phyloP scores from a whole-genome alignment of 345 rosid species.

The Lepidium sativum region DNA sequence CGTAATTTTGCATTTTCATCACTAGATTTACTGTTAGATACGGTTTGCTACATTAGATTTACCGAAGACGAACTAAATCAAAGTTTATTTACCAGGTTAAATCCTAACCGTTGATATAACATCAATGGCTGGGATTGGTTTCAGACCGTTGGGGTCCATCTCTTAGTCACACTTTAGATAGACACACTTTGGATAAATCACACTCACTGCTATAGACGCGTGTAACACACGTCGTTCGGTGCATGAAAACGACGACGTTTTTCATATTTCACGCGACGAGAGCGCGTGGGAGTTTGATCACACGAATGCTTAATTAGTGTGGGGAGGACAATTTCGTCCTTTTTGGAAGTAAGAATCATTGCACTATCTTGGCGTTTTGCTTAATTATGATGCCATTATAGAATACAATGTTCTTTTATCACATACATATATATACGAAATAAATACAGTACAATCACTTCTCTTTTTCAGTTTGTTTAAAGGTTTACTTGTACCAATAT shows the following conservation, averaged over 20 bases:
- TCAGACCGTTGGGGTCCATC: constrained; percentile 13
- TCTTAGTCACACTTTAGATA: constrained; percentile 27
- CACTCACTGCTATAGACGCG: constrained; percentile 8
- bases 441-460: neutral
- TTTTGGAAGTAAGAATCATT: constrained; percentile 19
- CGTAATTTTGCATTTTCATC: constrained; percentile 3
- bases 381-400: constrained; percentile 18
- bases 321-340: constrained; percentile 23
- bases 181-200: constrained; percentile 24
- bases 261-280: neutral
- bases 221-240: neutral
- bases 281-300: constrained; percentile 4
- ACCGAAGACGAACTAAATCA: constrained; percentile 19
- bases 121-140: constrained; percentile 29
- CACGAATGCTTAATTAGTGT: constrained; percentile 23
- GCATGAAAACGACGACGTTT: neutral
- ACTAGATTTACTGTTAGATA: constrained; percentile 34
- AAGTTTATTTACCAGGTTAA: constrained; percentile 15
- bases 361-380: constrained; percentile 19
- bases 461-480: neutral
- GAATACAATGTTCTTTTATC: constrained; percentile 8
- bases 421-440: neutral
- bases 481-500: constrained; percentile 6
- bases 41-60: constrained; percentile 17
- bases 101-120: constrained; percentile 23